A percentile compares a stretch with the other conserved stretches of the same genome.
Conservation (phyloP, 2,329 filamentous ascomycete species). For the Neonectria coccinea region DNA sequence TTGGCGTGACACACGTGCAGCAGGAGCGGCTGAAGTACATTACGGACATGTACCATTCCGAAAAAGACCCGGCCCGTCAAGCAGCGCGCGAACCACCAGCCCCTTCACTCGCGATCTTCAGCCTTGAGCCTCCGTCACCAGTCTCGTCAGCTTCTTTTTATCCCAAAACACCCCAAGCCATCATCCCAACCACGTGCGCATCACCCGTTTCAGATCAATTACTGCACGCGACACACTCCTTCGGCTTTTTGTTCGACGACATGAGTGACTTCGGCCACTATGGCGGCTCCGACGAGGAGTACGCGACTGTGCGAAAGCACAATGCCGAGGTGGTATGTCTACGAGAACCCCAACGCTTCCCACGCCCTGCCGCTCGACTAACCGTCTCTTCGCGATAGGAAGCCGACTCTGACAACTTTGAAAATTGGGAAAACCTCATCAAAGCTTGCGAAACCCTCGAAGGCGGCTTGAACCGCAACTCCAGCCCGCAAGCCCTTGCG, state of each 20-base stretch:
- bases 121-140: conserved; percentile 40
- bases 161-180: conserved; percentile 26
- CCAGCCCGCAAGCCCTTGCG: conserved; percentile 91
- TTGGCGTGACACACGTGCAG: conserved; percentile 26
- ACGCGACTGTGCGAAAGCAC: conserved; percentile 82
- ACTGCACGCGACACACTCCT: conserved; percentile 27
- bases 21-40: conserved; percentile 33
- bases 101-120: conserved; percentile 44
- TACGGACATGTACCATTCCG: conserved; percentile 30
- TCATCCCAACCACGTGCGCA: conserved; percentile 14
- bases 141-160: conserved; percentile 36
- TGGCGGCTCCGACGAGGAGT: conserved; percentile 83
- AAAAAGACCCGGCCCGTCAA: conserved; percentile 32
- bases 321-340: conserved; percentile 77
- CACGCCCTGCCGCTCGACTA: conserved; percentile 32
- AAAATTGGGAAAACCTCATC: conserved; percentile 93
- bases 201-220: conserved; percentile 24
- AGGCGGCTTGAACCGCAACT: conserved; percentile 95
- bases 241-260: conserved; percentile 34
- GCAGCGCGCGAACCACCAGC: conserved; percentile 41
- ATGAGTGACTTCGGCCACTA: conserved; percentile 80
- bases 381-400: conserved; percentile 56
- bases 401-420: conserved; percentile 87
- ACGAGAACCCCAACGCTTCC: conserved; percentile 4
- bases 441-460: conserved; percentile 86